These are phyloP conservation scores for Dichotomopilus funicola DNA, from an alignment of 2,329 filamentous ascomycete species.

Conservation along the genomic window DNA sequence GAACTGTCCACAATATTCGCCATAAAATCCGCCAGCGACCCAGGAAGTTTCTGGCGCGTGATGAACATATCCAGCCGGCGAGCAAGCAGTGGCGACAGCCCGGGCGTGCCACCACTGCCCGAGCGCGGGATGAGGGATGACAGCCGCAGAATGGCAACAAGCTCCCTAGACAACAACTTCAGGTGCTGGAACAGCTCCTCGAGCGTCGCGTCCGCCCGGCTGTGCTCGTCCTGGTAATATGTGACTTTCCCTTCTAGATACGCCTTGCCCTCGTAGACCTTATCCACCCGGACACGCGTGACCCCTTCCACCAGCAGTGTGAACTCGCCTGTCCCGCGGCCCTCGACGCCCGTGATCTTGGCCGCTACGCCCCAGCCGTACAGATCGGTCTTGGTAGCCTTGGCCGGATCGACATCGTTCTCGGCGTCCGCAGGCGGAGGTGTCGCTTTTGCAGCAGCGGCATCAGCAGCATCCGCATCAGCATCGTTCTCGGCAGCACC, in stretches of 20 bases:
- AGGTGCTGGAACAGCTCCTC: slow-evolving; percentile 70
- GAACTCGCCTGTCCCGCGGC: slow-evolving; percentile 67
- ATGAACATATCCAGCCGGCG: slow-evolving; percentile 85
- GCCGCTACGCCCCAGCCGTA: slow-evolving; percentile 78
- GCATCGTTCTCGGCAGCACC: slow-evolving; percentile 43
- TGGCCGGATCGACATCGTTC: slow-evolving; percentile 48
- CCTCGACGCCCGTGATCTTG: slow-evolving; percentile 72
- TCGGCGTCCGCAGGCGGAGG: slow-evolving; percentile 30
- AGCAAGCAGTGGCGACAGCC: slow-evolving; percentile 76
- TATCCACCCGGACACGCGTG: slow-evolving; percentile 67
- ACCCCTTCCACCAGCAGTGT: slow-evolving; percentile 81
- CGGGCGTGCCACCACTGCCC: slow-evolving; percentile 45
- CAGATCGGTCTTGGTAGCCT: slow-evolving; percentile 63
- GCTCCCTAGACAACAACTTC: slow-evolving; percentile 77
- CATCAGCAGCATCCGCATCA: too few relatives aligned
- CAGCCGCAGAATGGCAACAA: slow-evolving; percentile 76
- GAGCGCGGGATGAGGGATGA: slow-evolving; percentile 75
- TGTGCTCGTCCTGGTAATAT: slow-evolving; percentile 64
- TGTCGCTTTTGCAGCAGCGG: slow-evolving; percentile 8
- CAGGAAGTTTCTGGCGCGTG: slow-evolving; percentile 74
- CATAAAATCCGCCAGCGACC: slow-evolving; percentile 91
- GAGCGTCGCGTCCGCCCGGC: slow-evolving; percentile 51
- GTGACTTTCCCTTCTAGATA: slow-evolving; percentile 80
- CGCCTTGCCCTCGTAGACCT: slow-evolving; percentile 68
- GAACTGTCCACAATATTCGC: slow-evolving; percentile 81